Percentiles rank a stretch among this genome's conserved stretches.
Conservation (phyloP, 805 yeast species). For the Myxozyma nipponensis region DNA sequence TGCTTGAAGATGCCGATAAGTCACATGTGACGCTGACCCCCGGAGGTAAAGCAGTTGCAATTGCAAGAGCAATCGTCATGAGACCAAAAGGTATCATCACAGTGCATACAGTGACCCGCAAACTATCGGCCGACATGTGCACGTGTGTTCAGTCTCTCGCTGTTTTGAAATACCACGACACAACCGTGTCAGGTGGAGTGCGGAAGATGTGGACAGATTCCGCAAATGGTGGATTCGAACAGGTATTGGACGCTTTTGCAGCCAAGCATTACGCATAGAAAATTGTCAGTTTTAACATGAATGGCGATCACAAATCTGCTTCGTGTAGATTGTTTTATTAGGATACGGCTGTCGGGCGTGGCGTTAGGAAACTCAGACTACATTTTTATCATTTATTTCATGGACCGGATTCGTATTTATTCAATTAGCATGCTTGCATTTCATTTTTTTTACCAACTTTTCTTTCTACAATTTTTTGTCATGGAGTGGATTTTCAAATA, state of each 20-base stretch:
- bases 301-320: too few relatives aligned
- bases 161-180: neutral
- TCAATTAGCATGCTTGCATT: too few relatives aligned
- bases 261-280: too few relatives aligned
- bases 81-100: neutral
- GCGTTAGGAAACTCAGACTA: too few relatives aligned
- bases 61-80: neutral
- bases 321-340: too few relatives aligned
- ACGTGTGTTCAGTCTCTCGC: neutral
- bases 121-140: neutral
- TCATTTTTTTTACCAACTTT: too few relatives aligned
- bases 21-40: neutral
- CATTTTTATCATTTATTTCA: too few relatives aligned
- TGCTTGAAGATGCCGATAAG: neutral
- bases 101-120: neutral
- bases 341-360: too few relatives aligned
- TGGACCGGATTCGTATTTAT: too few relatives aligned
- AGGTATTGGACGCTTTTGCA: neutral
- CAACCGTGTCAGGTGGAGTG: neutral
- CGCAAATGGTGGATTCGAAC: neutral
- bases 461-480: too few relatives aligned
- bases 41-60: neutral
- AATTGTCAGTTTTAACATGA: too few relatives aligned
- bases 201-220: neutral
- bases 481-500: too few relatives aligned